These are phyloP conservation scores for Fomitopsis pulvina DNA, from an alignment of 768 basidiomycete species.

Conservation along the genomic window DNA sequence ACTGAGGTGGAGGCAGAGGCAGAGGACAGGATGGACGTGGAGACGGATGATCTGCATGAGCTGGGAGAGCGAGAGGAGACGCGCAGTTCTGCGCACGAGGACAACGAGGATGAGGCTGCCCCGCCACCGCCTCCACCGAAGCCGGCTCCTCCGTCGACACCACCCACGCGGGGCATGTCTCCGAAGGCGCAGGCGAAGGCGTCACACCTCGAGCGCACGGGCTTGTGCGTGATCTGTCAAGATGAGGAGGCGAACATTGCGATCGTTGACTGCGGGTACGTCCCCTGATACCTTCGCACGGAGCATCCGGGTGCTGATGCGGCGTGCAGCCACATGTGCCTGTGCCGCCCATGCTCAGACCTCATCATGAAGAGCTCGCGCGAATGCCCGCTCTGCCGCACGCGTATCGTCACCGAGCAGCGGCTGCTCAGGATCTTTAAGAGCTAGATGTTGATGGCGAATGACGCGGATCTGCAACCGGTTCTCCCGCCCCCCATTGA, in stretches of 20 bases:
- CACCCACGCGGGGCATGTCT: slow-evolving; percentile 24
- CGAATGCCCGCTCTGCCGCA: slow-evolving; percentile 89
- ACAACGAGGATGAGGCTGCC: neutral
- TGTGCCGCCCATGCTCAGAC: slow-evolving; percentile 77
- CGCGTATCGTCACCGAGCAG: slow-evolving; percentile 78
- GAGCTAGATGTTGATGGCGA: slow-evolving; percentile 18
- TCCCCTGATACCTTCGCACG: too few species aligned
- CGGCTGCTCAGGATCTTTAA: slow-evolving; percentile 74
- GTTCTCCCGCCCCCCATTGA: too few species aligned
- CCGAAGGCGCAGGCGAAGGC: slow-evolving; percentile 34
- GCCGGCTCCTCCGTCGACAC: slow-evolving; percentile 16
- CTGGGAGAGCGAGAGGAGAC: neutral
- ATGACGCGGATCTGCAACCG: too few species aligned
- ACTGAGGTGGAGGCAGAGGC: neutral
- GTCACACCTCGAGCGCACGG: slow-evolving; percentile 52
- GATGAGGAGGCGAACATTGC: slow-evolving; percentile 94
- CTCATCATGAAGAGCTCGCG: slow-evolving; percentile 70
- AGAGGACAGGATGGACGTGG: neutral
- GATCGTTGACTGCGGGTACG: slow-evolving; percentile 90
- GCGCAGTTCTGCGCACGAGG: neutral
- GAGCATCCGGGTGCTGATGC: too few species aligned
- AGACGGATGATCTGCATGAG: neutral
- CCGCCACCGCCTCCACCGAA: slow-evolving; percentile 11
- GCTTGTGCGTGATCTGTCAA: slow-evolving; percentile 88
- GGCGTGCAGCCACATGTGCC: slow-evolving; percentile 80